Conservation (phyloP, 2,329 filamentous ascomycete genomes). For the Pestalotiopsis sp. region DNA sequence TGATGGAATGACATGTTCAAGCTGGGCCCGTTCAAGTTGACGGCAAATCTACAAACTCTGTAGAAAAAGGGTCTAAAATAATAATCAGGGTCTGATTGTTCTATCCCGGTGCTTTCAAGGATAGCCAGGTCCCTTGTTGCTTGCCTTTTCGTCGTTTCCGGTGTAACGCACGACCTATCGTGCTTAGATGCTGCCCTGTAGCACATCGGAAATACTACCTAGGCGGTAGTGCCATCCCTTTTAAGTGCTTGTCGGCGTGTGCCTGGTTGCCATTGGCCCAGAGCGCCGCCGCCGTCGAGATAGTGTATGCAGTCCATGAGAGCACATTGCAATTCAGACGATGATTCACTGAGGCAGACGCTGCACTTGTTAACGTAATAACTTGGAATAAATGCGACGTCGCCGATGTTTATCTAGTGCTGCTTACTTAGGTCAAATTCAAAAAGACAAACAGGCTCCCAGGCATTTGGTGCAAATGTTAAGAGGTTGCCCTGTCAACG, state of each 20-base stretch:
- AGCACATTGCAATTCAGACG: background rate
- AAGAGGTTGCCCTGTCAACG: conserved; percentile 8
- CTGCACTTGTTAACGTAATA: background rate
- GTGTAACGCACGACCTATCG: background rate
- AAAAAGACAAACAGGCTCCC: background rate
- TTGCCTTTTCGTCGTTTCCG: background rate
- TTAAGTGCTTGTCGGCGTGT: background rate
- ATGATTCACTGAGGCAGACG: background rate
- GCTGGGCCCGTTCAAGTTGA: background rate
- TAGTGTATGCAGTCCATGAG: background rate
- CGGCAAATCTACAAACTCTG: background rate
- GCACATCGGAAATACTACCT: background rate
- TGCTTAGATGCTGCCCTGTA: background rate
- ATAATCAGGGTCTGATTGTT: too few species aligned
- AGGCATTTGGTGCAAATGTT: background rate
- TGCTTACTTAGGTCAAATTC: background rate
- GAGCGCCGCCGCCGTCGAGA: background rate
- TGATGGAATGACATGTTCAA: background rate
- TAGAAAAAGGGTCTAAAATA: background rate
- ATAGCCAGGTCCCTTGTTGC: background rate
- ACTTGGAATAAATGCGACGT: background rate
- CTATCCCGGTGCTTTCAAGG: too few species aligned
- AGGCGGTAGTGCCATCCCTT: background rate
- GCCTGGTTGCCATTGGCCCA: background rate
- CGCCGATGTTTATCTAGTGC: background rate